These are phyloP conservation scores for Chaetoceros tenuissimus DNA, from an alignment of 108 stramenopile genomes.

Conservation along the genomic window DNA sequence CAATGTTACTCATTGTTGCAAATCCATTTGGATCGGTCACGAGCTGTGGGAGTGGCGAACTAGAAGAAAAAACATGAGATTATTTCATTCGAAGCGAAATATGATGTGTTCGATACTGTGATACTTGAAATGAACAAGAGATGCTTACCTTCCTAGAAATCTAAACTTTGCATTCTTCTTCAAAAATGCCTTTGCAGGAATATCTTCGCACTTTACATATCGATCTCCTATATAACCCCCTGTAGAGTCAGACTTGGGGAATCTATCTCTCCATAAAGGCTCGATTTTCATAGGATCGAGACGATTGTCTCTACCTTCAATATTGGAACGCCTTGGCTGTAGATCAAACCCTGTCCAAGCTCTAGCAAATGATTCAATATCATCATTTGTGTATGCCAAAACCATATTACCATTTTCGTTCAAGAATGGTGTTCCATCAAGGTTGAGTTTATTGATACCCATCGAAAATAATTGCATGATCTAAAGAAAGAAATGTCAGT, in stretches of 20 bases:
- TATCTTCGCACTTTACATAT: slow-evolving; percentile 51
- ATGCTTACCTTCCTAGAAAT: slow-evolving; percentile 36
- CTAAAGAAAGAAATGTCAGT: no score
- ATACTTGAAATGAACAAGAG: no score
- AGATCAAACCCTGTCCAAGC: slow-evolving; percentile 54
- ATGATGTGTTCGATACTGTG: no score
- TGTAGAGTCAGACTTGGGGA: slow-evolving; percentile 49
- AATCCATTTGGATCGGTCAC: slow-evolving; percentile 21
- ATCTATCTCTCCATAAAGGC: slow-evolving; percentile 35
- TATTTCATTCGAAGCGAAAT: no score
- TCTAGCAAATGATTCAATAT: slow-evolving; percentile 34
- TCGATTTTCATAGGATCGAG: slow-evolving; percentile 29
- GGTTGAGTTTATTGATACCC: slow-evolving; percentile 30
- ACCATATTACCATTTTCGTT: slow-evolving; percentile 16
- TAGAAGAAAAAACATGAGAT: no score
- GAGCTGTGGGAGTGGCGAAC: slow-evolving; percentile 9
- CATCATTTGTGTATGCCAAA: slow-evolving; percentile 28
- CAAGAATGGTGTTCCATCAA: slow-evolving; percentile 30
- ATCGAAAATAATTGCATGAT: slow-evolving; percentile 19
- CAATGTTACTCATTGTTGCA: slow-evolving; percentile 7
- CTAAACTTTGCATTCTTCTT: slow-evolving; percentile 41
- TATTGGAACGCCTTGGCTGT: slow-evolving; percentile 21
- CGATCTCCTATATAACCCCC: slow-evolving; percentile 60
- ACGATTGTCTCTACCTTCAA: slow-evolving; percentile 16
- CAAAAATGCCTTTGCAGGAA: slow-evolving; percentile 42